Evolutionary conservation across 2,329 filamentous ascomycete genomes (phyloP).

Genomic region (Fusarium ambrosium): DNA sequence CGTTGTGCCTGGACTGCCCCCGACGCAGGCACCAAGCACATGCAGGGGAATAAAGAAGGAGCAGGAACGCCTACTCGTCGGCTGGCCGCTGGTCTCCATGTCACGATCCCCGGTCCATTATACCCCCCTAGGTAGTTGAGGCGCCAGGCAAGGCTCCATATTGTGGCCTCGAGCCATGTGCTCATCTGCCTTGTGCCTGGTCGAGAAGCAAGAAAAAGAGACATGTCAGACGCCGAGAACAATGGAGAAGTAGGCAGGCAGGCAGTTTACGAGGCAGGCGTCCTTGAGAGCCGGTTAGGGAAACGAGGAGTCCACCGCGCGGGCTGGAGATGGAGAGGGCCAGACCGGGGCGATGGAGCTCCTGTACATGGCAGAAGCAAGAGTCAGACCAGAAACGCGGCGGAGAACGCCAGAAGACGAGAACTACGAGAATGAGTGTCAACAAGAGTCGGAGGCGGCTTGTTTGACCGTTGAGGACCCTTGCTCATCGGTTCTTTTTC

Average conservation of each 20-base stretch:
- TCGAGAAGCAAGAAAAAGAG: slow-evolving; percentile 6
- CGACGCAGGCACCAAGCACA: slow-evolving; percentile 40
- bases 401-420: slow-evolving; percentile 11
- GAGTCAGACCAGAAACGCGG: slow-evolving; percentile 29
- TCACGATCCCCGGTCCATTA: neutral
- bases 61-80: slow-evolving; percentile 27
- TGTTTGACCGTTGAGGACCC: neutral
- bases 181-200: neutral
- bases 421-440: slow-evolving; percentile 3
- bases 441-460: neutral
- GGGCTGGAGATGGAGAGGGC: slow-evolving; percentile 18
- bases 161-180: neutral
- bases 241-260: slow-evolving; percentile 11
- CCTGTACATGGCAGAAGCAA: slow-evolving; percentile 20
- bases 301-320: slow-evolving; percentile 21
- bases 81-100: neutral
- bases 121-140: neutral
- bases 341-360: slow-evolving; percentile 29
- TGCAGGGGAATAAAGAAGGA: slow-evolving; percentile 37
- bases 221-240: slow-evolving; percentile 23
- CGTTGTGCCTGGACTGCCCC: slow-evolving; percentile 1
- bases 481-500: slow-evolving; percentile 16
- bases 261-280: slow-evolving; percentile 7
- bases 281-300: slow-evolving; percentile 21
- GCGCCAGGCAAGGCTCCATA: neutral